phyloP scores from a whole-genome alignment of 441 rosid genomes.

The Manihot esculenta region DNA sequence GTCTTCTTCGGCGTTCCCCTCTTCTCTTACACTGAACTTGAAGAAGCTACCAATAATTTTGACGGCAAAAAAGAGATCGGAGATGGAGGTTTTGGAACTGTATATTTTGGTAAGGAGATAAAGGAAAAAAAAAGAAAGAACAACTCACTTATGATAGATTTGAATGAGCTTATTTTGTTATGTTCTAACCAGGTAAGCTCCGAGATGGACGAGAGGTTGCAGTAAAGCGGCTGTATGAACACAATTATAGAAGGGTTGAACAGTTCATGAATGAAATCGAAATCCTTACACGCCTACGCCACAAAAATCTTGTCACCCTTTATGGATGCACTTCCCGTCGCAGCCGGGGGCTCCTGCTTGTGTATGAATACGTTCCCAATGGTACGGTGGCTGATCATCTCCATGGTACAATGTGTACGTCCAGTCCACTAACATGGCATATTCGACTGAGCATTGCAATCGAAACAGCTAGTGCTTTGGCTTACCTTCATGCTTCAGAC shows the following conservation, averaged over 20 bases:
- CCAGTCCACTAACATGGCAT: constrained; percentile 55
- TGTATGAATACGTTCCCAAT: constrained; percentile 66
- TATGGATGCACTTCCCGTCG: constrained; percentile 79
- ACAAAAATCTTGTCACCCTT: constrained; percentile 74
- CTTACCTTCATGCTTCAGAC: constrained; percentile 73
- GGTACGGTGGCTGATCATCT: constrained; percentile 88
- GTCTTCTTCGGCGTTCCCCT: constrained; percentile 54
- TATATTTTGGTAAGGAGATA: constrained; percentile 55
- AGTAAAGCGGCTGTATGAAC: constrained; percentile 75
- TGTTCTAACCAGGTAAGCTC: constrained; percentile 51
- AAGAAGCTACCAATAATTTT: constrained; percentile 67
- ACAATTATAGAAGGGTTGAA: constrained; percentile 54
- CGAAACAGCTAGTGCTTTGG: constrained; percentile 75
- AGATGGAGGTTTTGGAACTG: constrained; percentile 85
- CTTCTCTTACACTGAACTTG: constrained; percentile 60
- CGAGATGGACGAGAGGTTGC: constrained; percentile 81
- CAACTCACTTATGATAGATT: neutral
- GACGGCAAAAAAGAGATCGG: constrained; percentile 53
- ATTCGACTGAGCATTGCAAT: constrained; percentile 67
- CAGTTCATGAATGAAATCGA: constrained; percentile 79
- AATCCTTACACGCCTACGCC: constrained; percentile 71
- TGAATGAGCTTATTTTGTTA: neutral
- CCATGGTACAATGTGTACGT: constrained; percentile 44
- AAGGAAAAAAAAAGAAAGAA: neutral
- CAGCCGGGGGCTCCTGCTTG: constrained; percentile 77